Evolutionary conservation across 768 basidiomycete species (phyloP).

Genomic region (Pisolithus tinctorius): DNA sequence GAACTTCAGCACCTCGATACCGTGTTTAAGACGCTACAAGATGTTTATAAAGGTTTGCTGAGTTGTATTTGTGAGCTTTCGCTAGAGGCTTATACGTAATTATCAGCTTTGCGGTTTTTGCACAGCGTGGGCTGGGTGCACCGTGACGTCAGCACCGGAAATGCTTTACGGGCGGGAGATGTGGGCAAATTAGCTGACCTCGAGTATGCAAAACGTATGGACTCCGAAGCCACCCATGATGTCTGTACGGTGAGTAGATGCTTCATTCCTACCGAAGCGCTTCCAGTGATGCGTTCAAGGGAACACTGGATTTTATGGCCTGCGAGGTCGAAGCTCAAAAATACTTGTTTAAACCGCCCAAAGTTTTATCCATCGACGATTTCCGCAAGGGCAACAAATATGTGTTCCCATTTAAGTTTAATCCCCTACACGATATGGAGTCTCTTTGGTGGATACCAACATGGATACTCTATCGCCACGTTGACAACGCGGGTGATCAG

Average conservation of each 20-base stretch:
- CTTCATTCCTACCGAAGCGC: too few species aligned
- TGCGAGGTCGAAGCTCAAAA: neutral
- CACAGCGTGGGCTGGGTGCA: neutral
- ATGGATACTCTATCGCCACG: neutral
- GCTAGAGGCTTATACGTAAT: neutral
- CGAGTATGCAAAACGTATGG: neutral
- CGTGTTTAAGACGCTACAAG: neutral
- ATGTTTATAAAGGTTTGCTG: neutral
- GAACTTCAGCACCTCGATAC: neutral
- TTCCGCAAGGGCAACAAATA: too few species aligned
- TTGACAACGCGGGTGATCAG: neutral
- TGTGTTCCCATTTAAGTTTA: neutral
- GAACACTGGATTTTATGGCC: neutral
- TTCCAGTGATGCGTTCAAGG: neutral
- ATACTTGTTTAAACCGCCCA: neutral
- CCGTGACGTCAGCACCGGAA: neutral
- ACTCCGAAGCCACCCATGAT: neutral
- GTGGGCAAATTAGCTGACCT: neutral
- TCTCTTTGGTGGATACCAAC: neutral
- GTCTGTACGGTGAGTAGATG: neutral
- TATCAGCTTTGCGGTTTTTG: neutral
- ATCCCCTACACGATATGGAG: neutral
- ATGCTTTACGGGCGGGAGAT: neutral
- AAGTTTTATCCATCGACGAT: too few species aligned
- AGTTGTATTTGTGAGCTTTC: neutral